Base-by-base conservation (phyloP, 192 early-diverging fungal genomes). In the Backusella tarrabulga region DNA sequence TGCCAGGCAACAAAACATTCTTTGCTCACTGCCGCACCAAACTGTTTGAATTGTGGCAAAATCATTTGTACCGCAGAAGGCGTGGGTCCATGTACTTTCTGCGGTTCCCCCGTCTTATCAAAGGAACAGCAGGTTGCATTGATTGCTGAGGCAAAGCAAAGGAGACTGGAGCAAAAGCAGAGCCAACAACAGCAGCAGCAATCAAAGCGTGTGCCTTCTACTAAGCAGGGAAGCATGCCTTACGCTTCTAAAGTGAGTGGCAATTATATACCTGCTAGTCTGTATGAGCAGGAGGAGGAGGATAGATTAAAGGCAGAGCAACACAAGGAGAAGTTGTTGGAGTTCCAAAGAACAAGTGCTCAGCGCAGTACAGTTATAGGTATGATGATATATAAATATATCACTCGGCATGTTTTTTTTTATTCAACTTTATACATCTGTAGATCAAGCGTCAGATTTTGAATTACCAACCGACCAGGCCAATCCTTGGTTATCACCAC, bases 41-140 rank as follows among this genome's bases (percentile, higher is more conserved):
- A 89, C 44, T 89, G 88, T 71, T 72, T 90, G 19, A 86, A 72
- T 63, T 90, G 89, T 77, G 89, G 89, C 3, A 88, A 88, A 73
- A 90, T 90, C 66, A 89, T 90, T 17, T 90, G 89, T 71, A 75
- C 76, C 4, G 68, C 78, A 29, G 89, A 90, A 52, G 88, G 88
- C 1, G 77, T 83, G 0, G 89, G 89, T 0, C 88, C 89, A 41
- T 90, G 89, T 72, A 84, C 85, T 14, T 87, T 84, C 77, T 90
- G 89, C 76, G 85, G 84, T 6, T 81, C 79, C 1, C 83, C 85
- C 17, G 85, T 90, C 2, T 72, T 90, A 1, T 86, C 86, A 1
- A 80, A 82, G 26, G 86, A 87, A 0, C 89, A 90, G 40, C 87
- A 90, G 70, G 77, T 86, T 19, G 74, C 78, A 11, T 75, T 88